Evolutionary conservation across 2,329 filamentous ascomycete species (phyloP), one percentile per base, ranked within the genome.

Genomic region (Colletotrichum melonis): DNA sequence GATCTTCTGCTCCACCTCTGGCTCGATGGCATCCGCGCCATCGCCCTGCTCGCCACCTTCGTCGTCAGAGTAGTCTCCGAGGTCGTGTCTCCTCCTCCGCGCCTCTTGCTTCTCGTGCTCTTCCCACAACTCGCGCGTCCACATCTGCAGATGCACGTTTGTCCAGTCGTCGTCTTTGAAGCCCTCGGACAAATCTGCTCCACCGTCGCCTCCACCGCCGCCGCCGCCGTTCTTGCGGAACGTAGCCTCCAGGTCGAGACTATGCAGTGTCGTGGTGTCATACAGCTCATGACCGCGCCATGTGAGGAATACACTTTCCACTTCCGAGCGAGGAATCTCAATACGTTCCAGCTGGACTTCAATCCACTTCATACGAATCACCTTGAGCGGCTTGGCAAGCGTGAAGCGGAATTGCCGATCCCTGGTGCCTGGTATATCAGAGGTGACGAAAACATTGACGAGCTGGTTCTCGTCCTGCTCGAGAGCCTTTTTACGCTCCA

Each of bases 221-320:
- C 74, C 74, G 1, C 71, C 80, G 12, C 80, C 78, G 24, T 88
- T 81, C 16, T 85, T 81, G 54, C 87, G 87, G 5, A 87, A 81
- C 14, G 78, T 78, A 6, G 75, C 79, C 11, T 67, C 65, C 58
- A 97, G 88, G 7, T 92, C 91, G 7, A 97, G 84, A 60, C 89
- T 91, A 66, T 87, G 87, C 72, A 94, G 92, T 1, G 92, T 95
- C 5, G 93, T 94, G n/a, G 89, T 88, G 75, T 93, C 90, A 79
- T 93, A 98, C 3, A 98, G 83, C 72, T 90, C 90, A 71, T 90
- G 90, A 30, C 90, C 88, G 75, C 92, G 92, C 92, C 94, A 98
- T 0, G 94, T 97, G 68, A 98, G 87, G 77, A 97, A 93, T 22
- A 97, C 84, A 1, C 86, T 84, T 5, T 87, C 83, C 2, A 86